Base-by-base conservation (phyloP, 352 stramenopile genomes). In the Pythium rhizo-oryzae region DNA sequence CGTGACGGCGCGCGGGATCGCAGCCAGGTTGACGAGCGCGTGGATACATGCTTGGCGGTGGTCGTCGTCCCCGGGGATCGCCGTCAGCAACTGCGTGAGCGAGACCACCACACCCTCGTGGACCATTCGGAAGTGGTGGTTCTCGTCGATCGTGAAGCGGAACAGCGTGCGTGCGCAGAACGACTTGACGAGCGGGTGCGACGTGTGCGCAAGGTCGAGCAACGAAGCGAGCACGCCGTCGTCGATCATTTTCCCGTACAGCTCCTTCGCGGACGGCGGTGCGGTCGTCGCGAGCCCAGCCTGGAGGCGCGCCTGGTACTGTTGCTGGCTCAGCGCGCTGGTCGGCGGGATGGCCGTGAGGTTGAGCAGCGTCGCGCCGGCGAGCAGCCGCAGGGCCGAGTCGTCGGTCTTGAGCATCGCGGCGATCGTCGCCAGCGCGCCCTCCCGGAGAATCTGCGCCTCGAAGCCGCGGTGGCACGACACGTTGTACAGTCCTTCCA, bases 381-480 rank as follows among this genome's bases (percentile, higher is more conserved):
- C 76, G 24, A 86, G 92, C 46, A 92, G 43, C 2, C 84, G 85
- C 23, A 94, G 79, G 15, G 80, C 70, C 1, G 76, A 66, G 46
- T 95, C 87, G 44, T 95, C 87, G 8, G 76, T 77, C 52, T 94
- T 94, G 60, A 92, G 70, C 46, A 90, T 65, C n/a, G 71, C 68
- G 2, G 69, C 75, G 59, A 94, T 73, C 9, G 85, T 92, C 19
- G 72, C 58, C 15, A 94, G 66, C 21, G 83, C 84, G 39, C 81
- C 81, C 70, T 94, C 86, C 4, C 76, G 73, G 1, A 97, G 71
- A 24, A 96, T 76, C 60, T 93, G 83, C 19, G 74, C 57, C 62
- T 97, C 88, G 55, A 89, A 91, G n/a, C 81, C 85, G 21, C 76
- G 77, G 51, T 90, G 81, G 51, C 76, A 93, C 15, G 87, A 95